Evolutionary conservation across 345 rosid species (phyloP).

Genomic region (Murraya paniculata): DNA sequence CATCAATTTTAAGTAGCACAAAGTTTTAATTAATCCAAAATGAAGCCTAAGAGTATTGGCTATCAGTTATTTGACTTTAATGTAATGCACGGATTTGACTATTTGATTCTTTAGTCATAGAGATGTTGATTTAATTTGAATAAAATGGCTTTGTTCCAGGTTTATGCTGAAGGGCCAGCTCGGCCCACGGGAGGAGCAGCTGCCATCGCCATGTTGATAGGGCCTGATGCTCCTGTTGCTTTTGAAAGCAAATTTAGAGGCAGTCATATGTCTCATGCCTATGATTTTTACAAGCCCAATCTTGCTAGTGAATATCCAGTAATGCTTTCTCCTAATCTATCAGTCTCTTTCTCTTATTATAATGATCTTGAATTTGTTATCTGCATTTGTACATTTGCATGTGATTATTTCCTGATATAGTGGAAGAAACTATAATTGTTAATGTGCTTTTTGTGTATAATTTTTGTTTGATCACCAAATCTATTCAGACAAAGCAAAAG

Average conservation of each 20-base stretch:
- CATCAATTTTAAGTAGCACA: not conserved
- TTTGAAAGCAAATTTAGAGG: slow-evolving; percentile 92
- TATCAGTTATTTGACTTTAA: not conserved
- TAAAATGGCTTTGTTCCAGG: slow-evolving; percentile 42
- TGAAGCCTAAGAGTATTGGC: not conserved
- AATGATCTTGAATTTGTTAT: not conserved
- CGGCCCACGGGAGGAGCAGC: slow-evolving; percentile 99
- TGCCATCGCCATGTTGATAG: slow-evolving; percentile 83
- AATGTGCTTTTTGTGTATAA: not conserved
- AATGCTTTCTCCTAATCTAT: slow-evolving; percentile 13
- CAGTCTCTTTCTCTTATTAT: not conserved
- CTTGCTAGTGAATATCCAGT: slow-evolving; percentile 99
- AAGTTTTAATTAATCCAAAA: not conserved
- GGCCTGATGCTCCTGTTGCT: slow-evolving; percentile 87
- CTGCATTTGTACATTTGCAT: not conserved
- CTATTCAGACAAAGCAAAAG: not conserved
- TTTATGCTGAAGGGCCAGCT: slow-evolving; percentile 99
- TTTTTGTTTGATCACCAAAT: not conserved
- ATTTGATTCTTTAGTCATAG: not conserved
- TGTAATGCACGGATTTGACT: not conserved
- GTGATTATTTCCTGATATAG: not conserved
- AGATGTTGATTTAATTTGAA: not conserved
- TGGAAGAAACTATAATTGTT: not conserved
- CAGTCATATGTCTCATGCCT: slow-evolving; percentile 92
- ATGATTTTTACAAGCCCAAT: slow-evolving; percentile 98